These are phyloP conservation scores for Capsicum rhomboideum DNA, from an alignment of 257 asterid genomes.

Conservation along the genomic window DNA sequence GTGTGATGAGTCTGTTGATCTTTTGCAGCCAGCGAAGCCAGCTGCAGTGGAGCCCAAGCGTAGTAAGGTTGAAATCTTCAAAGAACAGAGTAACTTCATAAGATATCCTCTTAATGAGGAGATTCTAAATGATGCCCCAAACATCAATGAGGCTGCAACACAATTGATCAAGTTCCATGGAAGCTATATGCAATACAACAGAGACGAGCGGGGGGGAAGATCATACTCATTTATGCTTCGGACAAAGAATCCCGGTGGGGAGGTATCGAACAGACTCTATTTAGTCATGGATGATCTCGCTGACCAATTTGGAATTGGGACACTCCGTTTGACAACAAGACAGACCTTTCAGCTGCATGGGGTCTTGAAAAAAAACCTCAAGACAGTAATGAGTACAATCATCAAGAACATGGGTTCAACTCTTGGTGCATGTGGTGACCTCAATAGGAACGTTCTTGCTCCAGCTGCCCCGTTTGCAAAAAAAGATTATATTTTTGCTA, in stretches of 20 bases:
- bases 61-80: constrained; percentile 86
- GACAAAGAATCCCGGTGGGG: constrained; percentile 93
- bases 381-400: constrained; percentile 91
- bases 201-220: constrained; percentile 85
- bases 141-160: constrained; percentile 78
- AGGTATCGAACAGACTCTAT: constrained; percentile 82
- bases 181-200: constrained; percentile 85
- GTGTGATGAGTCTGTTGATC: background rate
- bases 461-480: constrained; percentile 72
- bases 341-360: constrained; percentile 99
- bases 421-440: constrained; percentile 98
- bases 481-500: constrained; percentile 88
- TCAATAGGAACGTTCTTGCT: constrained; percentile 90
- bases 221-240: constrained; percentile 96
- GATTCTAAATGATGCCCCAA: constrained; percentile 64
- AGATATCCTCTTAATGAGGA: constrained; percentile 94
- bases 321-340: constrained; percentile 95
- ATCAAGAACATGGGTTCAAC: constrained; percentile 86
- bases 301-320: constrained; percentile 83
- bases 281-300: constrained; percentile 93
- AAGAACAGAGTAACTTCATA: constrained; percentile 87
- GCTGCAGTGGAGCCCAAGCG: constrained; percentile 69
- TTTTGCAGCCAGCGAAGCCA: constrained; percentile 62
- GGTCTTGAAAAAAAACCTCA: constrained; percentile 77
- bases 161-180: constrained; percentile 98